Evolutionary conservation across 768 basidiomycete species (phyloP).

Genomic region (Cystobasidium ongulense): DNA sequence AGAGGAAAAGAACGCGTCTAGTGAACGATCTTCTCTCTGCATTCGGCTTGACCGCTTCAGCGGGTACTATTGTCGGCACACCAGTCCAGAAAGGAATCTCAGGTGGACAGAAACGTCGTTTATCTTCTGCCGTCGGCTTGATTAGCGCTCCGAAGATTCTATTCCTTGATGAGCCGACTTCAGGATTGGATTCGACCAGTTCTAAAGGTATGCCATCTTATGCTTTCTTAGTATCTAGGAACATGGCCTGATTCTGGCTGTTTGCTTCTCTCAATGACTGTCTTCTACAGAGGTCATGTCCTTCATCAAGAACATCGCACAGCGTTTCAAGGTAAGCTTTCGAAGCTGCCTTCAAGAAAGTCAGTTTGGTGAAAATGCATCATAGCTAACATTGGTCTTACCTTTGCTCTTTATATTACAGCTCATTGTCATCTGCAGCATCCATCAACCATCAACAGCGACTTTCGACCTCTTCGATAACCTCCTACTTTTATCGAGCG

Average conservation of each 20-base stretch:
- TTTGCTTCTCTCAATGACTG: not conserved
- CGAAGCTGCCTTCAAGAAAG: slow-evolving; percentile 39
- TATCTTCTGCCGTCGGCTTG: slow-evolving; percentile 56
- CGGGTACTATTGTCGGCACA: slow-evolving; percentile 55
- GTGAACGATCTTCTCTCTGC: slow-evolving; percentile 50
- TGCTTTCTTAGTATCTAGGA: not conserved
- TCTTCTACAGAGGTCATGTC: slow-evolving; percentile 8
- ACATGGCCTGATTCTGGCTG: not conserved
- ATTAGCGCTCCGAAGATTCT: slow-evolving; percentile 58
- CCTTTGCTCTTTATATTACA: slow-evolving; percentile 51
- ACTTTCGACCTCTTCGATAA: slow-evolving; percentile 58
- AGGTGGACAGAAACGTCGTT: slow-evolving; percentile 61
- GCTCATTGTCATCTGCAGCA: slow-evolving; percentile 58
- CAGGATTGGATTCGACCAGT: not conserved
- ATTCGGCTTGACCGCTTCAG: slow-evolving; percentile 52
- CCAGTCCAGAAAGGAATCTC: slow-evolving; percentile 57
- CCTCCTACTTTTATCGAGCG: slow-evolving; percentile 55
- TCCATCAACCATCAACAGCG: slow-evolving; percentile 61
- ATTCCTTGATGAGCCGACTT: slow-evolving; percentile 58
- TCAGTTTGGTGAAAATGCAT: too few relatives aligned
- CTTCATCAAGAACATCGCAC: not conserved
- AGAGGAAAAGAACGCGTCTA: slow-evolving; percentile 46
- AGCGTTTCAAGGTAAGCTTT: slow-evolving; percentile 36
- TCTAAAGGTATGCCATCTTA: not conserved
- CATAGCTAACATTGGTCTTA: slow-evolving; percentile 39